Evolutionary conservation across 805 yeast species (phyloP).

Genomic region (Zygosaccharomyces pseudorouxii): DNA sequence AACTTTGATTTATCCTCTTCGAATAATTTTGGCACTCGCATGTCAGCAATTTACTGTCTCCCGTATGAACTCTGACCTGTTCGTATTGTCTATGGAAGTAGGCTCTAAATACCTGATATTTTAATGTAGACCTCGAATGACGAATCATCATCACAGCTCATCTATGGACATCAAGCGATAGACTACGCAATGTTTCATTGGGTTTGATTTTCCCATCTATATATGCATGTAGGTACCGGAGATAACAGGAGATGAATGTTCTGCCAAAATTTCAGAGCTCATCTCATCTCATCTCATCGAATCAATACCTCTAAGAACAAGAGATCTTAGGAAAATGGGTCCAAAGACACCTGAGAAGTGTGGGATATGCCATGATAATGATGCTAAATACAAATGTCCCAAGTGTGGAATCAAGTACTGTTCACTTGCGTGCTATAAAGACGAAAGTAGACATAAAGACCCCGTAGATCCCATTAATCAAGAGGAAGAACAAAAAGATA

Average conservation of each 20-base stretch:
- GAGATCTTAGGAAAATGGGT: conserved; percentile 1
- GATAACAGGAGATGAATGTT: not conserved
- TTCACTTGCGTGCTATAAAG: conserved; percentile 53
- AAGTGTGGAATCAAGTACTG: conserved; percentile 47
- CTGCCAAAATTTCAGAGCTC: not conserved
- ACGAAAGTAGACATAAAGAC: conserved; percentile 31
- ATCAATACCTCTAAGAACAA: not conserved
- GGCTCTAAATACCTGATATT: conserved; percentile 4
- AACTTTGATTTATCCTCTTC: conserved; percentile 12
- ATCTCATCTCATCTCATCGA: not conserved
- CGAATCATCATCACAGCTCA: not conserved
- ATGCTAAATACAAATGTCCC: conserved; percentile 46
- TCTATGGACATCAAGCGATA: not conserved
- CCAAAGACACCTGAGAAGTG: conserved; percentile 20
- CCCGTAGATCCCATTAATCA: conserved; percentile 1
- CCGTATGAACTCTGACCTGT: conserved; percentile 9
- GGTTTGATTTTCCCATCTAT: not conserved
- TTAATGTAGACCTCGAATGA: not conserved
- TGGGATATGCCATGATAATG: conserved; percentile 33
- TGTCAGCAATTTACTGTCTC: not conserved
- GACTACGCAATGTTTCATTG: not conserved
- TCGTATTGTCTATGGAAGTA: conserved; percentile 13
- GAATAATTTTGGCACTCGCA: conserved; percentile 18
- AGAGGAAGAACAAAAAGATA: conserved; percentile 1
- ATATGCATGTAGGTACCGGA: not conserved